phyloP scores from a whole-genome alignment of 2,329 filamentous ascomycete species.

The Dactylellina drechsleri region DNA sequence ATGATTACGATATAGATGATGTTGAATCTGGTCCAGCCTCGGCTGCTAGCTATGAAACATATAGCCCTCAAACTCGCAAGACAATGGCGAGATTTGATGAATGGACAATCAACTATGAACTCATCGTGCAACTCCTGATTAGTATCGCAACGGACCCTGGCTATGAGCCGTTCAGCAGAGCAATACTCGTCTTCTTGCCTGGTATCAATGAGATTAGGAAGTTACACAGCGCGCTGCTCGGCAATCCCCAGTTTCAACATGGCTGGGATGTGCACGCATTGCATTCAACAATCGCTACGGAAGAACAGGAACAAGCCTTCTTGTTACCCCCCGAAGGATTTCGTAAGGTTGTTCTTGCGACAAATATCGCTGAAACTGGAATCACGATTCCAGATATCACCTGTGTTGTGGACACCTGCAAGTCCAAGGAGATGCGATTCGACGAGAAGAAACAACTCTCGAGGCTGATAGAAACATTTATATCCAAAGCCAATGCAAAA shows the following conservation, averaged over 20 bases:
- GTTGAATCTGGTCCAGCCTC: slow-evolving; percentile 63
- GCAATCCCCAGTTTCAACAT: slow-evolving; percentile 76
- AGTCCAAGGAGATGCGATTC: slow-evolving; percentile 97
- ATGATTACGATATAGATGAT: slow-evolving; percentile 65
- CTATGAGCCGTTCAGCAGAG: slow-evolving; percentile 80
- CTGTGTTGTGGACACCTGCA: slow-evolving; percentile 94
- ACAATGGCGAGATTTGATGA: slow-evolving; percentile 84
- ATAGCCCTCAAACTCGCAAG: slow-evolving; percentile 76
- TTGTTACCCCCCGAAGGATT: slow-evolving; percentile 80
- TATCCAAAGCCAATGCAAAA: slow-evolving; percentile 93
- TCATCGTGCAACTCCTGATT: slow-evolving; percentile 81
- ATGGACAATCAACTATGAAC: slow-evolving; percentile 87
- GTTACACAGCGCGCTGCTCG: slow-evolving; percentile 83
- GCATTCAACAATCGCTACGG: slow-evolving; percentile 93
- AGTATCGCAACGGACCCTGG: slow-evolving; percentile 76
- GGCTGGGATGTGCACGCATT: slow-evolving; percentile 89
- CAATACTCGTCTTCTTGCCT: slow-evolving; percentile 92
- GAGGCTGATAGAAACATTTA: slow-evolving; percentile 90
- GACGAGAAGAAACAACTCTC: slow-evolving; percentile 93
- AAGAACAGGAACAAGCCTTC: slow-evolving; percentile 95
- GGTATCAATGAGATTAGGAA: slow-evolving; percentile 92
- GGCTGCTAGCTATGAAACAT: slow-evolving; percentile 76
- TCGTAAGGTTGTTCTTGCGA: slow-evolving; percentile 93
- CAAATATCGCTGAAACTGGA: slow-evolving; percentile 97
- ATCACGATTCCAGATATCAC: slow-evolving; percentile 99